These are phyloP conservation scores for Yarrowia alimentaria DNA, from an alignment of 805 yeast genomes.

Conservation along the genomic window DNA sequence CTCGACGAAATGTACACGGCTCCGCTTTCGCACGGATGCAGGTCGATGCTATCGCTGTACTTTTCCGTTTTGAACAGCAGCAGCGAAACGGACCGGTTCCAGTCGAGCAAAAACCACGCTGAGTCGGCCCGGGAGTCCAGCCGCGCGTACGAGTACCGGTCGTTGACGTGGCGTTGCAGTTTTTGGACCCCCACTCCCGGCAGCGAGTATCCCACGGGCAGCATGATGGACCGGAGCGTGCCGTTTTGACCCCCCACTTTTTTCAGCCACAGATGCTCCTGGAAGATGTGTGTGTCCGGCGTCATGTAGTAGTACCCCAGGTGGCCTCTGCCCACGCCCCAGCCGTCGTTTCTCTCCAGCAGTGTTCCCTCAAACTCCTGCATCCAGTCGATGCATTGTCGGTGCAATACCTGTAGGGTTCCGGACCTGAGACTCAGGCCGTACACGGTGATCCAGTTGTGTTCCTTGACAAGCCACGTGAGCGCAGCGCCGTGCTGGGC, in stretches of 20 bases:
- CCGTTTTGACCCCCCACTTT: neutral
- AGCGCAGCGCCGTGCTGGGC: neutral
- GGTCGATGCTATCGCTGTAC: conserved; percentile 14
- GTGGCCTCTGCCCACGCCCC: conserved; percentile 16
- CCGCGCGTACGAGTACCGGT: neutral
- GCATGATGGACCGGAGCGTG: neutral
- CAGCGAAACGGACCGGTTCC: conserved; percentile 3
- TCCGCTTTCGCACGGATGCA: neutral
- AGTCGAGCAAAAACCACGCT: conserved; percentile 18
- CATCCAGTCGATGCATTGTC: neutral
- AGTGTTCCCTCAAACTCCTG: neutral
- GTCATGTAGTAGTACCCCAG: neutral
- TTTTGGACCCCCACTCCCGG: conserved; percentile 9
- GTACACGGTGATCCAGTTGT: neutral
- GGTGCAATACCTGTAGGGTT: neutral
- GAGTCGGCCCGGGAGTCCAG: conserved; percentile 10
- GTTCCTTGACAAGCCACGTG: conserved; percentile 12
- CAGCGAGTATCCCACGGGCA: conserved; percentile 4
- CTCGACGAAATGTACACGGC: conserved; percentile 3
- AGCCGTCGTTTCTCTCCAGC: too few species aligned
- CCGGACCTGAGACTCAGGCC: conserved; percentile 12
- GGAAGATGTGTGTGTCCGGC: conserved; percentile 6
- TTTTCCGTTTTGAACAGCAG: conserved; percentile 9
- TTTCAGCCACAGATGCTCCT: conserved; percentile 10
- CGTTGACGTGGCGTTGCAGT: neutral